Base-by-base conservation (phyloP, 2,329 filamentous ascomycete genomes). In the Diplodia mutila region DNA sequence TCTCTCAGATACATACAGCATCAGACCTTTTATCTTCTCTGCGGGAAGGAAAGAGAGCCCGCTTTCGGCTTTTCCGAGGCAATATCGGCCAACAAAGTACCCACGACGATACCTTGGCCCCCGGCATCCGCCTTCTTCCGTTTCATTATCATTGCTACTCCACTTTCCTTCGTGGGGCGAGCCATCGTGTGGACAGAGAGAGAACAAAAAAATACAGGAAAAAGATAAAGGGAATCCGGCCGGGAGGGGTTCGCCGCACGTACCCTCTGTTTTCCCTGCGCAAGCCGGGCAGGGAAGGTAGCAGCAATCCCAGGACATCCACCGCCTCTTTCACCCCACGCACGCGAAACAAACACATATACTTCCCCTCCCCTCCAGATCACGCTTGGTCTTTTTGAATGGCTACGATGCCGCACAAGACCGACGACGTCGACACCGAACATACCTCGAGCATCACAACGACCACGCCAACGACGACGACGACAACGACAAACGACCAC, bases 371-470 rank as follows among this genome's bases (percentile, higher is more conserved):
- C 53, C 11, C 14, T 14, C 37, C 21, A 9, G 34, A 37, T 37
- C 18, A n/a, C 32, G 27, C 3, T 5, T 2, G 11, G n/a, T 53
- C 23, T 53, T 48, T 25, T 12, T 27, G 5, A 12, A 57, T 23
- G 57, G 9, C 59, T 63, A 63, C 59, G 21, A 63, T 63, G 59
- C 59, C 59, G 46, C 59, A 63, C 59, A 51, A 46, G 54, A 61
- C 27, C 53, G 42, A 46, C 42, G 42, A 21, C 42, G 18, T 4
- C 42, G n/a, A 21, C 42, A 46, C 5, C 42, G n/a, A 21, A 21
- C 42, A 9, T 11, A 46, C 42, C n/a, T n/a, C 37, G 25, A 55
- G 29, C 25, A 25, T n/a, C 49, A 32, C 25, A 11, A 52, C 25
- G 25, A 37, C 34, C 27, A 54, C 48, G n/a, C 9, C 49, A 16